A percentile compares a stretch with the other conserved stretches of the same genome.
Conservation (phyloP, 2,329 filamentous ascomycete species). For the Exophiala xenobiotica region DNA sequence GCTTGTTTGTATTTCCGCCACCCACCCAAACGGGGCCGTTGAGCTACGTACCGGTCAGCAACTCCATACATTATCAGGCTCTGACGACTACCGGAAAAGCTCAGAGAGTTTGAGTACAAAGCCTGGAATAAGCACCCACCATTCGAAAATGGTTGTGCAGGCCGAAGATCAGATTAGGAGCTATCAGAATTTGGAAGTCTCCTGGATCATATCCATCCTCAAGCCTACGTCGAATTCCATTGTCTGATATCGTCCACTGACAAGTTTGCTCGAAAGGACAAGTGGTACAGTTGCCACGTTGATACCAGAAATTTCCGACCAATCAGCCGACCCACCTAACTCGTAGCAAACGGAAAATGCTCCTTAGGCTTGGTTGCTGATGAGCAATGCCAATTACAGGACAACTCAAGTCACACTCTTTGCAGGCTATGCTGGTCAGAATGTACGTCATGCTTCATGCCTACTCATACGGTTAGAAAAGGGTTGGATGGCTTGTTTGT, state of each 20-base stretch:
- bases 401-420: conserved; percentile 8
- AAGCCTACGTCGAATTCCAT: background rate
- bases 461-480: conserved; percentile 9
- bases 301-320: conserved; percentile 12
- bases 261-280: conserved; percentile 18
- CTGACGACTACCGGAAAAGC: background rate
- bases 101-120: background rate
- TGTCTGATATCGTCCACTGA: conserved; percentile 4
- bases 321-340: conserved; percentile 10
- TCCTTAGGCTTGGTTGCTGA: conserved; percentile 9
- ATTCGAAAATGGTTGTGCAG: background rate
- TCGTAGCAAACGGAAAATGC: conserved; percentile 22
- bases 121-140: background rate
- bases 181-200: conserved; percentile 10
- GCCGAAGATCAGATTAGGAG: background rate
- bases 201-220: background rate
- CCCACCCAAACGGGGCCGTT: background rate
- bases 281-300: conserved; percentile 18
- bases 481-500: conserved; percentile 17
- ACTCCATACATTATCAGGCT: background rate
- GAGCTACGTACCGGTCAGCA: background rate
- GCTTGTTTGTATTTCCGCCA: background rate
- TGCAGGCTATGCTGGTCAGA: conserved; percentile 9
- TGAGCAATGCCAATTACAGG: background rate
- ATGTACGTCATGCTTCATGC: conserved; percentile 12